Base-by-base conservation (phyloP, 2,329 filamentous ascomycete genomes). In the Colletotrichum simmondsii region DNA sequence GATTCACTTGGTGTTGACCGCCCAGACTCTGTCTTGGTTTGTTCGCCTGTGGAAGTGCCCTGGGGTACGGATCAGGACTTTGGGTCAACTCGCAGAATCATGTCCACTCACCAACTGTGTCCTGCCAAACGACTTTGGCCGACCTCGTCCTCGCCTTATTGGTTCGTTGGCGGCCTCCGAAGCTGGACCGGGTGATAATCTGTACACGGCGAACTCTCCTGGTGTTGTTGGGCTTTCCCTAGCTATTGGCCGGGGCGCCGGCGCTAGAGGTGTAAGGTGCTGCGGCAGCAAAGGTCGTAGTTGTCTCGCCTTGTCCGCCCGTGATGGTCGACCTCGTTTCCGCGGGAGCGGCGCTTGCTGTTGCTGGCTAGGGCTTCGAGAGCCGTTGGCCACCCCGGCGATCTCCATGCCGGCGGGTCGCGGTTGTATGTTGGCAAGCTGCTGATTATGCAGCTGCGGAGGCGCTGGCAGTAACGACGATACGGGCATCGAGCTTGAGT, bases 311-410 rank as follows among this genome's bases (percentile, higher is more conserved):
- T 83, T 85, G 67, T 86, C 85, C 14, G 83, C 81, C 67, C 85
- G 83, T 12, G 85, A 83, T 5, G 86, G 86, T 52, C 86, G 81
- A 2, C 86, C 86, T 72, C 85, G 82, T 77, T 86, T 87, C 75
- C 82, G 73, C 2, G 68, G 59, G 53, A 52, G 54, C 19, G 72
- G 26, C 24, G 67, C 52, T 26, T 65, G 68, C 10, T 69, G 74
- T 28, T 71, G 59, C 16, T 70, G 35, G 61, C 57, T 49, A 26
- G 37, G n/a, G 54, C 65, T 49, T 28, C 60, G 35, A 49, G 61
- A 67, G 19, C 68, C 56, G 30, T 59, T 67, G n/a, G 63, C 37
- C 12, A 30, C 53, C 22, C 42, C 35, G 14, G 35, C 54, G 32
- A 26, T 49, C 4, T 70, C 66, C 24, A 62, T 16, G 12, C 57